These are phyloP conservation scores for Heterotrichella gracilis DNA, from an alignment of 352 stramenopile genomes.

Conservation along the genomic window DNA sequence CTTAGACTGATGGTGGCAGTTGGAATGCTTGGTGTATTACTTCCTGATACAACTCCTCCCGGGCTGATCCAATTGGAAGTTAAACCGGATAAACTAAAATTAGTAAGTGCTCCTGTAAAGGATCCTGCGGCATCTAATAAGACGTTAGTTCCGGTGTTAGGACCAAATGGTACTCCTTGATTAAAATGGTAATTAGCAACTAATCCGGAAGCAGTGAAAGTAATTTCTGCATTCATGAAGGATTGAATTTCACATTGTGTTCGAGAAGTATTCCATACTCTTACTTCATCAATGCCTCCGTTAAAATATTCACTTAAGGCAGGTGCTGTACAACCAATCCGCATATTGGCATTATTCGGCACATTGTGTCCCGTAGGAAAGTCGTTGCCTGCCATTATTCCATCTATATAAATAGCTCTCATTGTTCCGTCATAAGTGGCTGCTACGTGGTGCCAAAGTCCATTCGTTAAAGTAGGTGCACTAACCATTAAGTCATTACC, in stretches of 20 bases:
- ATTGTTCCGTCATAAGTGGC: slow-evolving; percentile 7
- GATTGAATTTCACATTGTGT: slow-evolving; percentile 12
- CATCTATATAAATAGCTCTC: slow-evolving; percentile 5
- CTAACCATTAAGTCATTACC: too few species aligned
- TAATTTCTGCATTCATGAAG: slow-evolving; percentile 7
- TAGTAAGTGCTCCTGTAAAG: background rate
- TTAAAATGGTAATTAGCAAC: slow-evolving; percentile 10
- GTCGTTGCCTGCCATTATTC: background rate
- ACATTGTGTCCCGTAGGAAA: background rate
- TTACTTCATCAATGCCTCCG: slow-evolving; percentile 11
- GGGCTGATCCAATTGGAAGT: slow-evolving; percentile 11
- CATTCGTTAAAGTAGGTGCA: too few species aligned
- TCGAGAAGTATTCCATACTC: slow-evolving; percentile 9
- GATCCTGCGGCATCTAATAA: background rate
- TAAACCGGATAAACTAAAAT: background rate
- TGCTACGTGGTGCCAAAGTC: background rate
- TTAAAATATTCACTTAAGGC: slow-evolving; percentile 5
- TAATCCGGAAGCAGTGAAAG: too few species aligned
- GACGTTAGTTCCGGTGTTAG: background rate
- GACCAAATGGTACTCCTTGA: background rate
- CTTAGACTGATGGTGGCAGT: background rate
- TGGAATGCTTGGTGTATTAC: background rate
- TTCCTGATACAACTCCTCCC: background rate
- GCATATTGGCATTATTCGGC: too few species aligned
- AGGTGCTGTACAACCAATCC: too few species aligned